These are phyloP conservation scores for Serendipita sp. DNA, from an alignment of 768 basidiomycete genomes.

Conservation along the genomic window DNA sequence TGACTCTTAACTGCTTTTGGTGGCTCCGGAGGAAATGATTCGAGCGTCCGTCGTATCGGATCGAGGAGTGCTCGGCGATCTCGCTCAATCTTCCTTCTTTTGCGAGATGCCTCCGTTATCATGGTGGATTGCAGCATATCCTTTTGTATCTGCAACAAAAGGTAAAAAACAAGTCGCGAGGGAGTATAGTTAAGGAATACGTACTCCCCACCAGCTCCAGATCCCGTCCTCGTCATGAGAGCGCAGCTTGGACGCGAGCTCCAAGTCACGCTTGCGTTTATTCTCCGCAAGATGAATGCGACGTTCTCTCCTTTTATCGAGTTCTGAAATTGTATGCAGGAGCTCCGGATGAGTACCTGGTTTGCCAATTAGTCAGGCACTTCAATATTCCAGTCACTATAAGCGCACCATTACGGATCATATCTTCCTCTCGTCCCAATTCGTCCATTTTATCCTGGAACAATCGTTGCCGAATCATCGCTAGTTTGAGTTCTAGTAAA, in stretches of 20 bases:
- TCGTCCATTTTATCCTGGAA: constrained; percentile 93
- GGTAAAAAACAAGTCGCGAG: constrained; percentile 5
- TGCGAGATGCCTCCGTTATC: constrained; percentile 79
- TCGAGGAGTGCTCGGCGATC: constrained; percentile 65
- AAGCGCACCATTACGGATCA: constrained; percentile 55
- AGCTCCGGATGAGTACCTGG: constrained; percentile 77
- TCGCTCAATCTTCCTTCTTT: constrained; percentile 68
- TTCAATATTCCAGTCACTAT: not conserved
- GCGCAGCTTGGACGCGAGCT: constrained; percentile 42
- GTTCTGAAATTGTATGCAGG: constrained; percentile 60
- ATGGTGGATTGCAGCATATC: constrained; percentile 73
- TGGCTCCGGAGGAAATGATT: constrained; percentile 5
- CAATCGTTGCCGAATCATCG: constrained; percentile 64
- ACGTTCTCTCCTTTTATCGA: constrained; percentile 63
- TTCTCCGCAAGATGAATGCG: constrained; percentile 65
- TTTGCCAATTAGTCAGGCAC: constrained; percentile 4
- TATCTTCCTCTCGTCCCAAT: constrained; percentile 71
- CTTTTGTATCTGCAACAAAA: constrained; percentile 38
- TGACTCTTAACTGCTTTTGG: not conserved
- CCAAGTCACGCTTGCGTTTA: constrained; percentile 52
- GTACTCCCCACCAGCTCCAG: constrained; percentile 87
- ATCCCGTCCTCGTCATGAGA: constrained; percentile 56
- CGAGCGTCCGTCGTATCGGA: constrained; percentile 44
- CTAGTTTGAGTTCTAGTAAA: constrained; percentile 85
- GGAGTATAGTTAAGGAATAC: constrained; percentile 13